Percentiles rank a stretch among this genome's conserved stretches.
Evolutionary conservation across 2,329 filamentous ascomycete species (phyloP).

Genomic region (Fusarium neocosmosporiellum): DNA sequence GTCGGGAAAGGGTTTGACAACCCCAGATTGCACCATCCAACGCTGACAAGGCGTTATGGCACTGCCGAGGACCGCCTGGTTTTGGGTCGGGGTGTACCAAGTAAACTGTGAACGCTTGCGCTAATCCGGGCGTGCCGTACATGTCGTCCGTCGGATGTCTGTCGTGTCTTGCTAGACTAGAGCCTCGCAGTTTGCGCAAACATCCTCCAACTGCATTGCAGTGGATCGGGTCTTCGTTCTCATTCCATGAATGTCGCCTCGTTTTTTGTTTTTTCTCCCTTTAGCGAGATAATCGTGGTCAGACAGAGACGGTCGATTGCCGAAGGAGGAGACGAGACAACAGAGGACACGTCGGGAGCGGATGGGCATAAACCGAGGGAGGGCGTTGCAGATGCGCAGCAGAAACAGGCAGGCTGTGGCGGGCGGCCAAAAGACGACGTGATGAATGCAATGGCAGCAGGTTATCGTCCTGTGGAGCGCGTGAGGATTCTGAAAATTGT

Average conservation of each 20-base stretch:
- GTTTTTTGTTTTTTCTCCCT: not conserved
- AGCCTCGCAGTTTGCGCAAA: constrained; percentile 4
- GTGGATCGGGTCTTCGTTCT: not conserved
- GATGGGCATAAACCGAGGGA: constrained; percentile 5
- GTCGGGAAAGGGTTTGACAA: constrained; percentile 34
- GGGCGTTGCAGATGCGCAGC: constrained; percentile 25
- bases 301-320: constrained; percentile 3
- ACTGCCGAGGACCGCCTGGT: constrained; percentile 22
- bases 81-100: constrained; percentile 28
- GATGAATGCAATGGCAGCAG: constrained; percentile 41
- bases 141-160: not conserved
- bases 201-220: not conserved
- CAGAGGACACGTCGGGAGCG: constrained; percentile 20
- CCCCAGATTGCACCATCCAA: constrained; percentile 45
- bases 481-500: constrained; percentile 39
- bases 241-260: not conserved
- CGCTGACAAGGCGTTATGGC: constrained; percentile 46
- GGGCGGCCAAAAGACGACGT: constrained; percentile 35
- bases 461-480: constrained; percentile 41
- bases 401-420: constrained; percentile 26
- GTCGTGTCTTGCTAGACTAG: not conserved
- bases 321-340: constrained; percentile 14
- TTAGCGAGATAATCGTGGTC: not conserved
- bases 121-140: constrained; percentile 6
- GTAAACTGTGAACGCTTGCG: constrained; percentile 15